A percentile compares a stretch with the other conserved stretches of the same genome.
Conservation (phyloP, 169 alveolate species). For the Hepatocystis sp. region DNA sequence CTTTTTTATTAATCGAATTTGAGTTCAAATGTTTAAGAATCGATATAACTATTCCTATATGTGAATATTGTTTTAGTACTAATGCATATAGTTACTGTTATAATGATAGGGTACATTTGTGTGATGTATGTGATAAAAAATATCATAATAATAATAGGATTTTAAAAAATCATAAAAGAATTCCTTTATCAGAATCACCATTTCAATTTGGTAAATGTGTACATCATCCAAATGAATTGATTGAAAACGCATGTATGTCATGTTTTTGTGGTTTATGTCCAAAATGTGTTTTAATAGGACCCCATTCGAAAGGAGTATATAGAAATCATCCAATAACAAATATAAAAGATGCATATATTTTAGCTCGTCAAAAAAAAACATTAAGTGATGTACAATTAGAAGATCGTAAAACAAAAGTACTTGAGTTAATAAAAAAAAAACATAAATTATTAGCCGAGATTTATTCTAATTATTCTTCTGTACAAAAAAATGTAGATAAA, state of each 20-base stretch:
- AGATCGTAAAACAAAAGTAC: conserved; percentile 80
- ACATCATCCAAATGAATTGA: conserved; percentile 89
- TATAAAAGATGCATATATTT: conserved; percentile 90
- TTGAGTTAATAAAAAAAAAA: conserved; percentile 82
- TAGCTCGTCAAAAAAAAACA: conserved; percentile 84
- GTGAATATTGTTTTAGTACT: conserved; percentile 76
- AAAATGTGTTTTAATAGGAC: conserved; percentile 89
- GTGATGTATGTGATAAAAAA: conserved; percentile 88
- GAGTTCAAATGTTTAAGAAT: conserved; percentile 84
- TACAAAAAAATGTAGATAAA: conserved; percentile 87
- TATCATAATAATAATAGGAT: conserved; percentile 88
- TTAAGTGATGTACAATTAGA: conserved; percentile 84
- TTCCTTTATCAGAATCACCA: conserved; percentile 91
- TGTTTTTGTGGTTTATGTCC: conserved; percentile 90
- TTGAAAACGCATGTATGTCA: conserved; percentile 91
- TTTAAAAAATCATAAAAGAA: conserved; percentile 88
- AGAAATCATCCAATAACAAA: conserved; percentile 91
- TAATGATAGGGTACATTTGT: conserved; percentile 87
- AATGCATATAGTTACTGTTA: conserved; percentile 43
- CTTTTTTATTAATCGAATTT: conserved; percentile 80
- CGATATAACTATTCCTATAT: conserved; percentile 83
- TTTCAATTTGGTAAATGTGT: conserved; percentile 92
- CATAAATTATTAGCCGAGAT: conserved; percentile 87
- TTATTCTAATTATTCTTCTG: conserved; percentile 87
- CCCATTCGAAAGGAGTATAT: conserved; percentile 88